Percentiles rank a stretch among this genome's conserved stretches.
Conservation (phyloP, 176 grass and related monocot species). For the Lolium multiflorum region DNA sequence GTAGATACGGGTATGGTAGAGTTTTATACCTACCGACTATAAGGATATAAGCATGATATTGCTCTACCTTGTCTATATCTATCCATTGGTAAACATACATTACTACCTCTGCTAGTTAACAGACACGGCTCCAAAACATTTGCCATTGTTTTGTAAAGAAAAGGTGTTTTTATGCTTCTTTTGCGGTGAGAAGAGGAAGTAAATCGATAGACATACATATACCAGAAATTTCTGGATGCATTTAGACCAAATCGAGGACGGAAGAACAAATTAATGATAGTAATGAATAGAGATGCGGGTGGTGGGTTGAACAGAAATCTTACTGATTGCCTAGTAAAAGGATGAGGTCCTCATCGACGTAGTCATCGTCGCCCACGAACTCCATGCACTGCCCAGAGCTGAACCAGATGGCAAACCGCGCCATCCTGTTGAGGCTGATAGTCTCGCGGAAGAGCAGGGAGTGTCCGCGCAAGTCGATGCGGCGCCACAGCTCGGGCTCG, state of each 20-base stretch:
- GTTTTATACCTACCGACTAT: no score
- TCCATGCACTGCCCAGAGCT: neutral
- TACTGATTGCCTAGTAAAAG: neutral
- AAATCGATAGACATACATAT: no score
- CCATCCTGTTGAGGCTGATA: neutral
- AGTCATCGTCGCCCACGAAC: neutral
- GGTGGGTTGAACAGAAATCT: neutral
- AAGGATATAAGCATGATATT: no score
- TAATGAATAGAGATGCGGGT: neutral
- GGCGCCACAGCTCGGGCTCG: conserved; percentile 3
- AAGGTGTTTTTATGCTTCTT: no score
- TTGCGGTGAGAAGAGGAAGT: no score
- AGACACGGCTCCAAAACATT: no score
- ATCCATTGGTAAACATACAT: no score
- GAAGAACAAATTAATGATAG: neutral
- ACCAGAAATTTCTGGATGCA: neutral
- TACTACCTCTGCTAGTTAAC: no score
- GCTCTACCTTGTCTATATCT: no score
- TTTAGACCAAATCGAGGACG: neutral
- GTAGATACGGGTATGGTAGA: no score
- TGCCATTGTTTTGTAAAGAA: no score
- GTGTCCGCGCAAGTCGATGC: neutral
- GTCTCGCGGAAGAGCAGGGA: neutral
- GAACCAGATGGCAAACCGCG: neutral
- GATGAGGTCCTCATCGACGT: neutral